A percentile compares a stretch with the other conserved stretches of the same genome.
Conservation (phyloP, 140 eudicot species). For the Senecio squalidus region DNA sequence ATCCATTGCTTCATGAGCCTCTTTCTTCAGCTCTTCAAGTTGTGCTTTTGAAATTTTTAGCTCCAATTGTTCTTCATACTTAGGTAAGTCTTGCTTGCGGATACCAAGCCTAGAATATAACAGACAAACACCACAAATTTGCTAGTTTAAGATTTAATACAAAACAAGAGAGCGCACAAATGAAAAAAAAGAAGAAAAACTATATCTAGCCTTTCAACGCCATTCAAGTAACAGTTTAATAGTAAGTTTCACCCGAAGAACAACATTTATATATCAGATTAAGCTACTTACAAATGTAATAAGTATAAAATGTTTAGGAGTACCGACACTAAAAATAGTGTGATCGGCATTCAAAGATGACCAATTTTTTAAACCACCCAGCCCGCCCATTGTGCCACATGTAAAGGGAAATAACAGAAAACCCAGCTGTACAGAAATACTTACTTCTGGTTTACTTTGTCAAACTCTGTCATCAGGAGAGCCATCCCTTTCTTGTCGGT, state of each 20-base stretch:
- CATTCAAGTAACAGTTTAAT: neutral
- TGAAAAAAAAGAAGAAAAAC: too few relatives aligned
- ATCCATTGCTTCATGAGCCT: slow-evolving; percentile 69
- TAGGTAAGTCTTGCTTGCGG: slow-evolving; percentile 58
- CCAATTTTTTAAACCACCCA: too few relatives aligned
- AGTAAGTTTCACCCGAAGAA: neutral
- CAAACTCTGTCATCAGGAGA: slow-evolving; percentile 55
- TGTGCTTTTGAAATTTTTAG: slow-evolving; percentile 71
- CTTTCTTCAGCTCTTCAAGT: slow-evolving; percentile 68
- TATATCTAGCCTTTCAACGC: too few relatives aligned
- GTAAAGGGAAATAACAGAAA: neutral
- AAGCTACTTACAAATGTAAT: neutral
- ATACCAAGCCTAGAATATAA: slow-evolving; percentile 51
- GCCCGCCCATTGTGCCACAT: neutral
- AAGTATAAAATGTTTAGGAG: neutral
- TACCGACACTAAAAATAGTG: neutral
- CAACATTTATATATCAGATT: neutral
- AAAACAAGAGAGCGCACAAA: too few relatives aligned
- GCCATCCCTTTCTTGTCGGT: slow-evolving; percentile 69
- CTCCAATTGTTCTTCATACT: slow-evolving; percentile 66
- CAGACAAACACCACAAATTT: neutral
- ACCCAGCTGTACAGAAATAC: too few relatives aligned
- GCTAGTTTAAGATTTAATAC: too few relatives aligned
- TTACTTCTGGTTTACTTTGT: slow-evolving; percentile 67
- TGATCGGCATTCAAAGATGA: neutral